phyloP scores from a whole-genome alignment of 1,139 yeast genomes.

The Geotrichum aggregatum region DNA sequence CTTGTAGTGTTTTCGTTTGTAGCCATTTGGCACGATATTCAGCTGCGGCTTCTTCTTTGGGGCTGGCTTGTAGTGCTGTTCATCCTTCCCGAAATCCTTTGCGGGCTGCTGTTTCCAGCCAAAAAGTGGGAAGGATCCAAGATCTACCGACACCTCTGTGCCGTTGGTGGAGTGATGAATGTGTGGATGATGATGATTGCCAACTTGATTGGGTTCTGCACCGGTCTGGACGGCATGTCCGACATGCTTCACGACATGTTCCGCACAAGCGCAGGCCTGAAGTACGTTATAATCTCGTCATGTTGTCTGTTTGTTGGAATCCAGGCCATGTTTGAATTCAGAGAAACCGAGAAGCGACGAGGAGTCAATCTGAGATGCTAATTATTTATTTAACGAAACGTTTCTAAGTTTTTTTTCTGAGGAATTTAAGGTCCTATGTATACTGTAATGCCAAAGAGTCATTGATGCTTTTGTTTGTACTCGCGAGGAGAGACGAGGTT shows the following conservation, averaged over 20 bases:
- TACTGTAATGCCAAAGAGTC: too few species aligned
- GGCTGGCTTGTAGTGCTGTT: constrained; percentile 92
- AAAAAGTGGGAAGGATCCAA: constrained; percentile 30
- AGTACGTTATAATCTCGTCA: constrained; percentile 60
- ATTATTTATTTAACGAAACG: constrained; percentile 4
- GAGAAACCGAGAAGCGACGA: constrained; percentile 78
- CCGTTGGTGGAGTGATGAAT: constrained; percentile 79
- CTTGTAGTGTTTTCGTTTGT: constrained; percentile 92
- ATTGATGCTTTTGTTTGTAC: constrained; percentile 48
- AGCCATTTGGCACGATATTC: constrained; percentile 97
- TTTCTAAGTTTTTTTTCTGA: too few species aligned
- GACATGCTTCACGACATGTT: constrained; percentile 66
- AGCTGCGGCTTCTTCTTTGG: constrained; percentile 81
- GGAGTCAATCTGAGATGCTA: constrained; percentile 81
- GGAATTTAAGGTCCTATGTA: too few species aligned
- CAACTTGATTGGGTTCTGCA: constrained; percentile 87
- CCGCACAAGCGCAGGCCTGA: constrained; percentile 61
- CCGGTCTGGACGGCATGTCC: constrained; percentile 80
- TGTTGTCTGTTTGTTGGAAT: constrained; percentile 71
- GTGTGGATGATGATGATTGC: constrained; percentile 99
- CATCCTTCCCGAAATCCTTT: constrained; percentile 77
- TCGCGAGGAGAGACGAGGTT: constrained; percentile 74
- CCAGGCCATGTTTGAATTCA: constrained; percentile 90
- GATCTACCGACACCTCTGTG: constrained; percentile 81
- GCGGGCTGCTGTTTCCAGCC: constrained; percentile 45